phyloP scores from a whole-genome alignment of 306 rosid species.

The Cicer judaicum region DNA sequence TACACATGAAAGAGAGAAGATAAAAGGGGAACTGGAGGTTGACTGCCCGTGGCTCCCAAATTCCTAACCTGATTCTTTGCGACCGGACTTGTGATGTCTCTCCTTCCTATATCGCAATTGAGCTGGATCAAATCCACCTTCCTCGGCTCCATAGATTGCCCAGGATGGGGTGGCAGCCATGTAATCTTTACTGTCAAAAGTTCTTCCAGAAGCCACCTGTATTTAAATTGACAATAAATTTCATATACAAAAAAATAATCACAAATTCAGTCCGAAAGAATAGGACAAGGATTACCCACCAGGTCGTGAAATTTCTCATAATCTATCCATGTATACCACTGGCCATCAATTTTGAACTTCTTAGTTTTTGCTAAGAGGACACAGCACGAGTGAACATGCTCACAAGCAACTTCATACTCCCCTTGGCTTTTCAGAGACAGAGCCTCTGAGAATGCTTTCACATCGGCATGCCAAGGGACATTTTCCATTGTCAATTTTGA shows the following conservation, averaged over 20 bases:
- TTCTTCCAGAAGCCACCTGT: constrained; percentile 88
- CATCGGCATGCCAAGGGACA: constrained; percentile 99
- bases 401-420: constrained; percentile 93
- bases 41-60: constrained; percentile 38
- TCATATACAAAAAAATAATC: constrained; percentile 9
- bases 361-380: constrained; percentile 85
- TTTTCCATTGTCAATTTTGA: constrained; percentile 98
- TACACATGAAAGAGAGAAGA: constrained; percentile 17
- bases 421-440: constrained; percentile 79
- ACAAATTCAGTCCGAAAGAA: constrained; percentile 30
- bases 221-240: constrained; percentile 41
- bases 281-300: constrained; percentile 54
- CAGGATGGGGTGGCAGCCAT: constrained; percentile 92
- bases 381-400: constrained; percentile 95
- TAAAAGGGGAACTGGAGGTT: constrained; percentile 31
- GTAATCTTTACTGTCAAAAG: constrained; percentile 78
- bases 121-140: constrained; percentile 93
- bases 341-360: constrained; percentile 87
- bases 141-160: constrained; percentile 91
- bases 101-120: constrained; percentile 85
- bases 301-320: constrained; percentile 90
- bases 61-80: constrained; percentile 57
- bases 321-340: constrained; percentile 97
- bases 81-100: constrained; percentile 78
- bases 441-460: constrained; percentile 86